Evolutionary conservation across 192 early-diverging fungal species (phyloP).

Genomic region (Geranomyces variabilis): DNA sequence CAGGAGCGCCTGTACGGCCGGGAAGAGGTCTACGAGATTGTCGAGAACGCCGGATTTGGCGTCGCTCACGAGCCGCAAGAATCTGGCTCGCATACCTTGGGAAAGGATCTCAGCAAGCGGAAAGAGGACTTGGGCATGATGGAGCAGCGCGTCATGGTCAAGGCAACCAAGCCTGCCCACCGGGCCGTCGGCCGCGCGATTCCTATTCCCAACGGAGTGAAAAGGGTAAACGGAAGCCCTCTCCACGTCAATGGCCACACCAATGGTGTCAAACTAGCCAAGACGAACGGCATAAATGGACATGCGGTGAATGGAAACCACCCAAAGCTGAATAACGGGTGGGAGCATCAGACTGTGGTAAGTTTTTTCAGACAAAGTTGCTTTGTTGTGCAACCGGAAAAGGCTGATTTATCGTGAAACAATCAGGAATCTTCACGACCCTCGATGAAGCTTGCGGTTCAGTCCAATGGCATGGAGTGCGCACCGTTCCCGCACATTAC

Average conservation of each 20-base stretch:
- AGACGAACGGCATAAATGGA: too few species aligned
- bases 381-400: too few species aligned
- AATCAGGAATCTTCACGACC: too few species aligned
- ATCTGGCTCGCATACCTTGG: slow-evolving; percentile 36
- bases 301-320: too few species aligned
- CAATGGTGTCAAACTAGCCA: neutral
- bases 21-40: slow-evolving; percentile 46
- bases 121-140: slow-evolving; percentile 72
- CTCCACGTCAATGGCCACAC: slow-evolving; percentile 5
- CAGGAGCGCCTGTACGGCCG: slow-evolving; percentile 59
- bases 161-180: slow-evolving; percentile 38
- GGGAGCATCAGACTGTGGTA: too few species aligned
- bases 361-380: too few species aligned
- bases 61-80: slow-evolving; percentile 8
- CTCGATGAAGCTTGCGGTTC: neutral
- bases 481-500: slow-evolving; percentile 34
- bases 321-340: too few species aligned
- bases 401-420: too few species aligned
- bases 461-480: neutral
- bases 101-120: slow-evolving; percentile 60
- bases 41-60: slow-evolving; percentile 39
- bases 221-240: slow-evolving; percentile 7
- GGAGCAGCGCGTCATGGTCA: slow-evolving; percentile 57
- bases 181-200: neutral
- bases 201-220: neutral